phyloP scores from a whole-genome alignment of 345 rosid species.

The Eucalyptus coolabah region DNA sequence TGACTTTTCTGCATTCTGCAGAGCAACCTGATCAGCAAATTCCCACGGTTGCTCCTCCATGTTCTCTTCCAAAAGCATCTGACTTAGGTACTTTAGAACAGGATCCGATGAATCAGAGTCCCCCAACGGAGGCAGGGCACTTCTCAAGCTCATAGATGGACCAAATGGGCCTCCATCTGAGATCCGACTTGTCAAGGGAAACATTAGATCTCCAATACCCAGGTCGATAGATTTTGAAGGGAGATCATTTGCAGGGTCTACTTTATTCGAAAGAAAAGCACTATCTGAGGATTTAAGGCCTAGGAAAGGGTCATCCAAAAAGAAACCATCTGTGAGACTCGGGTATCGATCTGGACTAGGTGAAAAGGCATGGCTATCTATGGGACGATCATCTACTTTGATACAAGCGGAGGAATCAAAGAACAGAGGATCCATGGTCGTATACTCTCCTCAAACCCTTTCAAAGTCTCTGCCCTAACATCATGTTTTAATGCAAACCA shows the following conservation, averaged over 20 bases:
- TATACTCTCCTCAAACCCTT: no score
- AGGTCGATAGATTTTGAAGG: not conserved
- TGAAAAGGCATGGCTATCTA: not conserved
- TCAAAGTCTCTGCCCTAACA: no score
- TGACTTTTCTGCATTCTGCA: constrained; percentile 28
- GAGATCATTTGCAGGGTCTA: not conserved
- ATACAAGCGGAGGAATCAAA: no score
- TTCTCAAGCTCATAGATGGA: not conserved
- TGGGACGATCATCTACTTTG: not conserved
- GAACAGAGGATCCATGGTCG: no score
- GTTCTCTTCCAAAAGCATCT: constrained; percentile 38
- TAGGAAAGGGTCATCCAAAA: not conserved
- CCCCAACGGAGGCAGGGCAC: constrained; percentile 2
- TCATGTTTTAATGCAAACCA: no score
- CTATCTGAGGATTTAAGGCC: not conserved
- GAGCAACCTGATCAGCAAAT: constrained; percentile 21
- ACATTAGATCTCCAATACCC: not conserved
- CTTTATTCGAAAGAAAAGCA: not conserved
- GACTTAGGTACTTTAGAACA: constrained; percentile 18
- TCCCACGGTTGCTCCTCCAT: constrained; percentile 21
- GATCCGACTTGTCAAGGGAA: not conserved
- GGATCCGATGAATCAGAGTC: constrained; percentile 16
- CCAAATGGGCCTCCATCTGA: not conserved
- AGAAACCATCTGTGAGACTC: not conserved
- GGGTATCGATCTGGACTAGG: not conserved